Evolutionary conservation across 2,329 filamentous ascomycete species (phyloP).

Genomic region (Aspergillus tubingensis): DNA sequence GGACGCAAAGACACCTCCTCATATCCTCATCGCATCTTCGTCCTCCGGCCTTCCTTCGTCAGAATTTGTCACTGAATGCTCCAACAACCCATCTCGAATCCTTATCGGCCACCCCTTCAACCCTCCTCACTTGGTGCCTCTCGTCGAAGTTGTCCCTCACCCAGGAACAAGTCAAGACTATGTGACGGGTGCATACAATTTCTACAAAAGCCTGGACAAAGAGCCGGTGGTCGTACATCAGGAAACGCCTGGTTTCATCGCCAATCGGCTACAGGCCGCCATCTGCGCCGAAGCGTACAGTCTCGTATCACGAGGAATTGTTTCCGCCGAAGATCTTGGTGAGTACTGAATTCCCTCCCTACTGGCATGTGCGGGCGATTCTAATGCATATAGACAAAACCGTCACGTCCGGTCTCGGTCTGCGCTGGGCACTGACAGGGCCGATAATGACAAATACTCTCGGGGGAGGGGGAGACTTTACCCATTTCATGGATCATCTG

Average conservation of each 20-base stretch:
- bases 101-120: slow-evolving; percentile 18
- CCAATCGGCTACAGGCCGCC: slow-evolving; percentile 49
- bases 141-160: slow-evolving; percentile 18
- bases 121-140: slow-evolving; percentile 15
- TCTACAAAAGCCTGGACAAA: slow-evolving; percentile 46
- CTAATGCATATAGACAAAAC: slow-evolving; percentile 12
- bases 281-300: slow-evolving; percentile 41
- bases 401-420: slow-evolving; percentile 18
- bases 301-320: slow-evolving; percentile 36
- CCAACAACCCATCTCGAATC: slow-evolving; percentile 10
- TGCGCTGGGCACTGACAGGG: slow-evolving; percentile 20
- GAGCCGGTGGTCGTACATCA: slow-evolving; percentile 44
- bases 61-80: slow-evolving; percentile 13
- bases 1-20: slow-evolving; percentile 17
- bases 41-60: slow-evolving; percentile 17
- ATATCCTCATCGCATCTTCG: slow-evolving; percentile 21
- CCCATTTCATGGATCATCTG: slow-evolving; percentile 21
- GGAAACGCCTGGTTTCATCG: slow-evolving; percentile 48
- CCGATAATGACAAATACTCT: slow-evolving; percentile 21
- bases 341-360: neutral
- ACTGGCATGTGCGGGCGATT: neutral
- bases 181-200: slow-evolving; percentile 19
- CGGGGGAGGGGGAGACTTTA: slow-evolving; percentile 16
- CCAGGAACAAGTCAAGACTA: neutral
- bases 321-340: slow-evolving; percentile 21